Conservation (phyloP, 75 land plant species). For the Pinus tabuliformis region DNA sequence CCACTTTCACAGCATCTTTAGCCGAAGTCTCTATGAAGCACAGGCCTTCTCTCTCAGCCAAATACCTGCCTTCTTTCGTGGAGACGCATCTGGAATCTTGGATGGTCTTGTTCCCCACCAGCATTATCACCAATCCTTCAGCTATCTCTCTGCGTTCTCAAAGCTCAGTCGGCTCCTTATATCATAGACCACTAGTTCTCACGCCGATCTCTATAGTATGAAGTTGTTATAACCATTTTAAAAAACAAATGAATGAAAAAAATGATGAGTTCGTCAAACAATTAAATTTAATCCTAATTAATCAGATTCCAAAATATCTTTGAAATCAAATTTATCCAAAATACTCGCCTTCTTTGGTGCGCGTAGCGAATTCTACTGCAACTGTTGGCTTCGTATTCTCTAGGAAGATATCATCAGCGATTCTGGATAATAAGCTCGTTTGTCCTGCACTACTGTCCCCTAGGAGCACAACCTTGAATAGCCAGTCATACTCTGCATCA, state of each 20-base stretch:
- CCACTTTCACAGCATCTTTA: slow-evolving; percentile 33
- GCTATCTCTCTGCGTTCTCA: neutral
- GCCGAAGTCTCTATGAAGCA: slow-evolving; percentile 44
- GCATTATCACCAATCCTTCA: neutral
- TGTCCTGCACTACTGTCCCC: slow-evolving; percentile 35
- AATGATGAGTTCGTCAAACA: too few species aligned
- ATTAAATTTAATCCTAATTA: too few species aligned
- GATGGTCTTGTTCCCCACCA: slow-evolving; percentile 32
- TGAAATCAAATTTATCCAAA: too few species aligned
- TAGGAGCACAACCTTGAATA: slow-evolving; percentile 38
- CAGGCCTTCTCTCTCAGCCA: slow-evolving; percentile 31
- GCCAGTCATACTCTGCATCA: slow-evolving; percentile 33
- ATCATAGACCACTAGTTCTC: neutral
- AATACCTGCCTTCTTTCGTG: slow-evolving; percentile 30
- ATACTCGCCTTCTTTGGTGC: slow-evolving; percentile 30
- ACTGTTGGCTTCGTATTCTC: slow-evolving; percentile 34
- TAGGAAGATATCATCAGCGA: slow-evolving; percentile 16
- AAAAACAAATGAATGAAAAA: too few species aligned
- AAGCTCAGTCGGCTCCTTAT: neutral
- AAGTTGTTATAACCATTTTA: neutral
- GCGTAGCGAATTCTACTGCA: slow-evolving; percentile 40
- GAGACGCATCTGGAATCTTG: slow-evolving; percentile 20
- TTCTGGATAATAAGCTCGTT: slow-evolving; percentile 34
- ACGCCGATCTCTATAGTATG: neutral
- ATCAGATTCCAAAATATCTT: too few species aligned